phyloP scores from a whole-genome alignment of 2,329 filamentous ascomycete species.

The Cordyceps fumosorosea region DNA sequence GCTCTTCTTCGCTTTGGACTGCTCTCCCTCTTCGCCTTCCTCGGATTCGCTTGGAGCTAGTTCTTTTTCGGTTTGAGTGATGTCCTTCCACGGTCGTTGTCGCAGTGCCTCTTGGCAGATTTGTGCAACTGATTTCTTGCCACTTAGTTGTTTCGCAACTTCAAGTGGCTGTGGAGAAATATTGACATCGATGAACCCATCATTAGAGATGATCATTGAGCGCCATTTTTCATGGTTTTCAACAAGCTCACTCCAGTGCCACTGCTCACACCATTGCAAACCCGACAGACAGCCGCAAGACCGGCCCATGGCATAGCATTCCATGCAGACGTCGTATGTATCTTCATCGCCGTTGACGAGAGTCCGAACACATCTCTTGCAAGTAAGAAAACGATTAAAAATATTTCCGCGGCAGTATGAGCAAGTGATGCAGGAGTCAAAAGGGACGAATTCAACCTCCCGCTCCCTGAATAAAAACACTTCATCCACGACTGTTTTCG shows the following conservation, averaged over 20 bases:
- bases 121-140: constrained; percentile 77
- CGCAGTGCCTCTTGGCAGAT: constrained; percentile 89
- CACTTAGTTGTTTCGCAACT: constrained; percentile 58
- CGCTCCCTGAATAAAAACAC: constrained; percentile 71
- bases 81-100: constrained; percentile 74
- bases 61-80: constrained; percentile 52
- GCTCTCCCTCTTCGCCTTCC: constrained; percentile 58
- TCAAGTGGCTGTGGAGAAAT: constrained; percentile 64
- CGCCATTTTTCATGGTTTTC: constrained; percentile 80
- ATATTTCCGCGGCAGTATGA: constrained; percentile 95
- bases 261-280: constrained; percentile 89
- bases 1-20: constrained; percentile 54
- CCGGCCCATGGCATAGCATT: constrained; percentile 95
- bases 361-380: constrained; percentile 69
- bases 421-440: constrained; percentile 88
- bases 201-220: constrained; percentile 65
- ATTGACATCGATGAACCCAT: constrained; percentile 58
- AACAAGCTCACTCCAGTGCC: constrained; percentile 72
- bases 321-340: constrained; percentile 95
- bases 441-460: constrained; percentile 68
- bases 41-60: constrained; percentile 44
- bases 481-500: constrained; percentile 74
- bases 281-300: constrained; percentile 85
- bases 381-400: constrained; percentile 94
- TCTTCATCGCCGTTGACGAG: constrained; percentile 65